Evolutionary conservation across 768 basidiomycete species (phyloP).

Genomic region (Calvatia gigantea): DNA sequence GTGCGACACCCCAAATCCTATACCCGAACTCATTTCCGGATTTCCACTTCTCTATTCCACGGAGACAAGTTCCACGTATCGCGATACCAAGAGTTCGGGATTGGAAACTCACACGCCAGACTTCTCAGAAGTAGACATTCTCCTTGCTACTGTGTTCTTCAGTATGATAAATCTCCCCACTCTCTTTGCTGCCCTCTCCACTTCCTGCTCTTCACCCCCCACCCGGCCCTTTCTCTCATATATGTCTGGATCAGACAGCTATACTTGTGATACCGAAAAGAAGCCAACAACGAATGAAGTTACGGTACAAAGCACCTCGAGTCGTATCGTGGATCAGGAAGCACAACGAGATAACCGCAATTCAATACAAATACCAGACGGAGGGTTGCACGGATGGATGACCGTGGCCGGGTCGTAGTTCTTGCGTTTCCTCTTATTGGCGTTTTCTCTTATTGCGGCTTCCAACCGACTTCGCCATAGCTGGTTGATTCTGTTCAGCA

Average conservation of each 20-base stretch:
- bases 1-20: not conserved
- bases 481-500: constrained; percentile 41
- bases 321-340: not conserved
- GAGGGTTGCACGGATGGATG: constrained; percentile 38
- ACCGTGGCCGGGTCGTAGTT: constrained; percentile 43
- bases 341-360: not conserved
- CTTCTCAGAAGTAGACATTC: constrained; percentile 4
- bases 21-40: not conserved
- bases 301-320: not conserved
- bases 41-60: not conserved
- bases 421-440: not conserved
- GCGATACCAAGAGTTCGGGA: not conserved
- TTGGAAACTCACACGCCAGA: constrained; percentile 10
- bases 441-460: not conserved
- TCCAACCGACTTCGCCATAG: constrained; percentile 18
- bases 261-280: not conserved
- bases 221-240: not conserved
- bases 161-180: constrained; percentile 5
- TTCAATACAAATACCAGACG: constrained; percentile 25
- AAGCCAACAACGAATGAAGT: not conserved
- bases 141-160: not conserved
- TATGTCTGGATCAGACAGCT: not conserved
- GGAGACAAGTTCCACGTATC: not conserved
- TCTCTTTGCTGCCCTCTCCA: not conserved
- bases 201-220: not conserved